Conservation (phyloP, 108 stramenopile genomes). For the Schizochytrium sp. region DNA sequence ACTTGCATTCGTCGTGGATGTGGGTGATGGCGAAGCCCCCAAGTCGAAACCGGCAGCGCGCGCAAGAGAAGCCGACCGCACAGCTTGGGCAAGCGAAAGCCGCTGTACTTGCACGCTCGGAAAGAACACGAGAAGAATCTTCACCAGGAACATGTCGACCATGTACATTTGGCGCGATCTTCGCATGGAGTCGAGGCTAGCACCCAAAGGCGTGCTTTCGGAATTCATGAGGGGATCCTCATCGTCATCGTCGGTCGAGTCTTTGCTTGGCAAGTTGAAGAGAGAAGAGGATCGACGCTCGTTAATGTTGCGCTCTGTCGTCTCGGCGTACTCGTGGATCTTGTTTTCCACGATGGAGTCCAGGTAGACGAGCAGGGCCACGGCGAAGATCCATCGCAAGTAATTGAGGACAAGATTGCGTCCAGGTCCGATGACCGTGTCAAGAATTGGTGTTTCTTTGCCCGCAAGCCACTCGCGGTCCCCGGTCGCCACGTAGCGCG, state of each 20-base stretch:
- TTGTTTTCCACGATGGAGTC: not conserved
- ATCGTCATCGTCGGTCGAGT: not conserved
- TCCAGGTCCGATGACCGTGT: not conserved
- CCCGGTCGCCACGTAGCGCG: not conserved
- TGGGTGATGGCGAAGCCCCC: too few species aligned
- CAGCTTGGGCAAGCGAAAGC: not conserved
- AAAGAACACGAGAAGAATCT: not conserved
- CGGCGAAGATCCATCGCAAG: not conserved
- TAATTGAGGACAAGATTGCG: not conserved
- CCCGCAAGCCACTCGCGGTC: not conserved
- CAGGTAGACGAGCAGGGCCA: not conserved
- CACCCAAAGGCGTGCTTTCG: too few species aligned
- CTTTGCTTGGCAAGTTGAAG: not conserved
- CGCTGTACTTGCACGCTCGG: conserved; percentile 1
- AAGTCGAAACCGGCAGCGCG: not conserved
- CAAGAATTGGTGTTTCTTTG: not conserved
- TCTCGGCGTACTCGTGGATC: not conserved
- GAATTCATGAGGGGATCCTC: not conserved
- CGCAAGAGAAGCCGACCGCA: not conserved
- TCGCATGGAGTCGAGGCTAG: not conserved
- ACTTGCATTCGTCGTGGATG: too few species aligned
- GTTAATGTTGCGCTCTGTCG: not conserved
- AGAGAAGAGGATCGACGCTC: not conserved
- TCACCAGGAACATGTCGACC: not conserved
- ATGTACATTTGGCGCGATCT: not conserved